These are phyloP conservation scores for Circinella umbellata DNA, from an alignment of 371 early-diverging fungal genomes.

Conservation along the genomic window DNA sequence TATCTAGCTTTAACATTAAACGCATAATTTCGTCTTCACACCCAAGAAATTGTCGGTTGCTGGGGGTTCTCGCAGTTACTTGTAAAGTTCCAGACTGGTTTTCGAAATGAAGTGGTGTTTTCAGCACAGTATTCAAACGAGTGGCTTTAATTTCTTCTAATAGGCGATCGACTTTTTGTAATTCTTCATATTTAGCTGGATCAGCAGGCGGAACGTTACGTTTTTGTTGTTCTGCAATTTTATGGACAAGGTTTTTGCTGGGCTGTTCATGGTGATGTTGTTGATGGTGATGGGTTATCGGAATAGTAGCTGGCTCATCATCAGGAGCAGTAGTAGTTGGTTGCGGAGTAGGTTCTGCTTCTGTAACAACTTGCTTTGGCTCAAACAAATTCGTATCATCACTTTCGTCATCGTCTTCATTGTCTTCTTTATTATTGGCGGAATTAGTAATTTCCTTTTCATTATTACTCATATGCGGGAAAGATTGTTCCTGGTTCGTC, in stretches of 20 bases:
- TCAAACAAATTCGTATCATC: slow-evolving; percentile 2
- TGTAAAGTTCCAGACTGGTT: slow-evolving; percentile 8
- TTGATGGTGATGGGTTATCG: not conserved
- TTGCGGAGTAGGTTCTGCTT: slow-evolving; percentile 14
- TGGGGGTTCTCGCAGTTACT: slow-evolving; percentile 17
- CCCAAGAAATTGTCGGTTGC: slow-evolving; percentile 26
- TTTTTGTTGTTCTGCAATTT: slow-evolving; percentile 19
- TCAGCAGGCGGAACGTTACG: slow-evolving; percentile 12
- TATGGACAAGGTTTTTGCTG: slow-evolving; percentile 2
- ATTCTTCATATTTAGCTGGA: slow-evolving; percentile 13
- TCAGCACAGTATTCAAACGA: slow-evolving; percentile 23
- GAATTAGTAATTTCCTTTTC: not conserved
- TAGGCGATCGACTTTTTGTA: slow-evolving; percentile 31
- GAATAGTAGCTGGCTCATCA: not conserved
- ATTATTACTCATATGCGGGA: too few species aligned
- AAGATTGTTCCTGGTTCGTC: not conserved
- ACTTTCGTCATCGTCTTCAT: not conserved
- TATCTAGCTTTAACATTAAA: slow-evolving; percentile 40
- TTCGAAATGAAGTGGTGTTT: slow-evolving; percentile 30
- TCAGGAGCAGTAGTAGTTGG: not conserved
- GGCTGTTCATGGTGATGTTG: not conserved
- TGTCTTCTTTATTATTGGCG: not conserved
- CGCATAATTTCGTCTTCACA: slow-evolving; percentile 33
- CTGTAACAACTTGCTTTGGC: slow-evolving; percentile 14
- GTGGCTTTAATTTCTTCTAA: slow-evolving; percentile 28